phyloP scores from a whole-genome alignment of 495 filamentous ascomycete genomes.

The Xylaria bambusicola region DNA sequence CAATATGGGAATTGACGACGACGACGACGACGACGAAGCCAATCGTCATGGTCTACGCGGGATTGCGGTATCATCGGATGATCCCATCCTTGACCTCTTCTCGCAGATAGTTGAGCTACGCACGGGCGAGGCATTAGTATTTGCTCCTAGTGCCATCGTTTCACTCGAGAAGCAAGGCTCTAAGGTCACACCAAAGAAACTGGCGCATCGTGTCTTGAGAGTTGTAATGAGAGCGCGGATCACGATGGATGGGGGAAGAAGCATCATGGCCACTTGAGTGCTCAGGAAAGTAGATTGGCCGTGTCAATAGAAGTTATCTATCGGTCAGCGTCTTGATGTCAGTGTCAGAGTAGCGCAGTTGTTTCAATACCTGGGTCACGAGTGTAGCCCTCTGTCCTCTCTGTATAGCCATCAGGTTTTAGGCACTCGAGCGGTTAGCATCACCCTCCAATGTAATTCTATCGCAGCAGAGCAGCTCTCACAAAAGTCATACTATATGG shows the following conservation, averaged over 20 bases:
- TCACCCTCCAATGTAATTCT: no score
- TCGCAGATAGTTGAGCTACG: slow-evolving; percentile 57
- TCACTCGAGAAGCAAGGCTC: slow-evolving; percentile 27
- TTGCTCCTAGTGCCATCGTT: slow-evolving; percentile 61
- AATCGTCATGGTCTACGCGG: not conserved
- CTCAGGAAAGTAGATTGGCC: no score
- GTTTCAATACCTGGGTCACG: no score
- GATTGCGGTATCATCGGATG: not conserved
- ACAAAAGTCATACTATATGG: no score
- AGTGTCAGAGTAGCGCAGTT: no score
- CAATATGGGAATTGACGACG: not conserved
- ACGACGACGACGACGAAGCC: not conserved
- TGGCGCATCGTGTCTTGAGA: slow-evolving; percentile 53
- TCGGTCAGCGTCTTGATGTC: no score
- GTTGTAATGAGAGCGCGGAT: slow-evolving; percentile 52
- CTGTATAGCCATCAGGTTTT: no score
- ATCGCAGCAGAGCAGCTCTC: no score
- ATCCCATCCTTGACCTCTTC: slow-evolving; percentile 42
- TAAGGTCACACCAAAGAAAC: slow-evolving; percentile 26
- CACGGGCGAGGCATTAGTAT: slow-evolving; percentile 67
- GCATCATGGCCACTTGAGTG: slow-evolving; percentile 43
- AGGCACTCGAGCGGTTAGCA: no score
- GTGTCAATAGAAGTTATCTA: not conserved
- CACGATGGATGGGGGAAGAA: slow-evolving; percentile 61
- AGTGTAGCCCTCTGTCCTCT: no score